Evolutionary conservation across 2,329 filamentous ascomycete species (phyloP), one percentile per base, ranked within the genome.

Genomic region (Fusarium beomiforme): DNA sequence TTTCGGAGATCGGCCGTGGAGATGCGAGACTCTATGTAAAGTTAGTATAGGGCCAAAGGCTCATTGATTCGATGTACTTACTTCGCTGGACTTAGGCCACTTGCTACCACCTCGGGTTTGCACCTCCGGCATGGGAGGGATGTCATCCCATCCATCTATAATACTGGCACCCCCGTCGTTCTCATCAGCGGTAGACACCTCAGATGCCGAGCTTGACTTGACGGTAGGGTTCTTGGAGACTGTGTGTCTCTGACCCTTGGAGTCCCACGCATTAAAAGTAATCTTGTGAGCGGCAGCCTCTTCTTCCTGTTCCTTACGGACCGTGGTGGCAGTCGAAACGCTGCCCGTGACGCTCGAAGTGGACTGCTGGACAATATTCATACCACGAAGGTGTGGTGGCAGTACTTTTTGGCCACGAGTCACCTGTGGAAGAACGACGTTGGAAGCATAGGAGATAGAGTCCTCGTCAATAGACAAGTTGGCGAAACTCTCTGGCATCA

Each of bases 221-320:
- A 67, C 47, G 0, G 79, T 79, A 4, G 70, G 66, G 1, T 70
- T 58, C 59, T 80, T 81, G 41, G 64, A 29, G 2, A 26, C 59
- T 5, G 51, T 49, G 31, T 79, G 64, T 8, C 59, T 71, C 1
- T 60, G 64, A 1, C 80, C 80, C 8, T 41, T 58, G 2, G 72
- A 21, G 13, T 79, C 79, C 79, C 79, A 82, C 4, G 78, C 79
- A 31, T 80, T 81, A 70, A 68, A 81, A 1, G 44, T 33, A 1
- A 75, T 60, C 16, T 64, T 49, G 0, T 54, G 67, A 2, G 57
- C 42, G 9, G 46, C 53, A 13, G 39, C 55, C 8, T 10, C 36
- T 12, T 65, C 59, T 13, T 64, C 58, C 29, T 63, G 56, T 4
- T 58, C 60, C 29, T 72, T 69, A 2, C 75, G 74, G 13, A 77